Evolutionary conservation across 192 early-diverging fungal genomes (phyloP), one percentile per base, ranked within the genome.

Genomic region (Dimargaris cristalligena): DNA sequence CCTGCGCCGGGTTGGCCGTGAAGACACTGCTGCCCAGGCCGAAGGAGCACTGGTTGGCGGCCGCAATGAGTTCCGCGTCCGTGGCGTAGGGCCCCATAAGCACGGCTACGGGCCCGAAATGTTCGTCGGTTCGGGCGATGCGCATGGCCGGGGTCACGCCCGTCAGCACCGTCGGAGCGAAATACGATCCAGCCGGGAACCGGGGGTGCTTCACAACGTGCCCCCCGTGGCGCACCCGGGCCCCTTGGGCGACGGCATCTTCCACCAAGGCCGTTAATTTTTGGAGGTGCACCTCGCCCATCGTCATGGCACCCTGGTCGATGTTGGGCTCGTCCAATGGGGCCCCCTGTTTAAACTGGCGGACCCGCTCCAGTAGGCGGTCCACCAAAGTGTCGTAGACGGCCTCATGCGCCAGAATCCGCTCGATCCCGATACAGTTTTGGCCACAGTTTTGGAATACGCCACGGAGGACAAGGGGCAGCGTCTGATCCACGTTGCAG

Each of bases 341-440:
- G 28, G 84, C 69, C 9, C 90, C 90, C 26, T 87, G 74, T 22
- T 82, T 77, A 51, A 91, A 68, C 9, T 71, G 61, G 33, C 62
- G 67, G 51, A 92, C 78, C 20, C 77, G 71, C 13, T 63, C 65
- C 2, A 67, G 49, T 67, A 84, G 77, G 61, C 81, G 83, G 22
- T 62, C 75, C 1, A 92, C 79, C 60, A 90, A 71, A 30, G 62
- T 60, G 54, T 88, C 85, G 59, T 89, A 87, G 14, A 82, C 66
- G 28, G 59, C 63, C 33, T 75, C 72, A 41, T 86, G 84, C n/a
- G 87, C 72, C 51, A 92, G 69, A 22, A 92, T 81, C 48, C 90
- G 77, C 73, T 92, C 90, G 30, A 91, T 71, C n/a, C 89, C 89
- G 64, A 84, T 80, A 71, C 90, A 92, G 70, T 91, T 92, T 63